Conservation (phyloP, 106 monocot genomes). For the Dactylorhiza incarnata region DNA sequence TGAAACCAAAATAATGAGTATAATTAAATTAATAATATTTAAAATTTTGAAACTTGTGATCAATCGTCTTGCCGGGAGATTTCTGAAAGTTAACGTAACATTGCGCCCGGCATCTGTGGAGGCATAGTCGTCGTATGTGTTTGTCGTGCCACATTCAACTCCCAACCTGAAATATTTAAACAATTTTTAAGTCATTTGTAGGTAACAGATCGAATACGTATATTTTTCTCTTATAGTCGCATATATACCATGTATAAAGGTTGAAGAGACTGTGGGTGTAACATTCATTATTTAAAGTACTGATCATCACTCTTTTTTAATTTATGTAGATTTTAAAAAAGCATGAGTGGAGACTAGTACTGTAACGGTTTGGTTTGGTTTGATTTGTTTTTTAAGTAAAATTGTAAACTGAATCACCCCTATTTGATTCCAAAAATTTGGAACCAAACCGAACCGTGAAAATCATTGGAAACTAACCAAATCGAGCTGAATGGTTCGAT, state of each 20-base stretch:
- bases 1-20: too few relatives aligned
- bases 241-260: not conserved
- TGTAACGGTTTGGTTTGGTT: too few relatives aligned
- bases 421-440: too few relatives aligned
- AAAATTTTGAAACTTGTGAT: too few relatives aligned
- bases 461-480: too few relatives aligned
- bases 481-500: too few relatives aligned
- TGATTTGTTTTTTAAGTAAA: too few relatives aligned
- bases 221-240: not conserved
- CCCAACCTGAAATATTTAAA: slow-evolving; percentile 10
- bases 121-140: not conserved
- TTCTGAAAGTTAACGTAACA: slow-evolving; percentile 12
- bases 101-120: not conserved
- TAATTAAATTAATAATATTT: too few relatives aligned
- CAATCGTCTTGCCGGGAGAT: not conserved
- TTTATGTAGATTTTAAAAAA: not conserved
- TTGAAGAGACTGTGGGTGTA: not conserved
- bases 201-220: too few relatives aligned
- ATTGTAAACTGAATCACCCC: too few relatives aligned
- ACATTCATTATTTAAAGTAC: not conserved
- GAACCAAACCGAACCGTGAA: too few relatives aligned
- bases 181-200: not conserved
- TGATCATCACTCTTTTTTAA: not conserved
- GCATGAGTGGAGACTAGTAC: not conserved
- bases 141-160: slow-evolving; percentile 12